These are phyloP conservation scores for Eutrema salsugineum DNA, from an alignment of 441 rosid species.

Conservation along the genomic window DNA sequence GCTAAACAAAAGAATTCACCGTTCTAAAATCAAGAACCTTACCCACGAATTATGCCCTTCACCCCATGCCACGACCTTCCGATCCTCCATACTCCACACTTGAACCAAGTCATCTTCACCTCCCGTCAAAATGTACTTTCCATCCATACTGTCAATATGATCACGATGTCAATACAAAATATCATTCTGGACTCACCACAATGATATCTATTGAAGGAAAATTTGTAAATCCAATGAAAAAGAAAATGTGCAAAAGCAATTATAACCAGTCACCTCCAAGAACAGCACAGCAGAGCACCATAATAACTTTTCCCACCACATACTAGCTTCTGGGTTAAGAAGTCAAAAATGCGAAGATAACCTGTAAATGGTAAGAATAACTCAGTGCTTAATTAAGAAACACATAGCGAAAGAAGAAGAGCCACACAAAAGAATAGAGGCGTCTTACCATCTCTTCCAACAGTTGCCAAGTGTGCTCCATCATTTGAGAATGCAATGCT, in stretches of 20 bases:
- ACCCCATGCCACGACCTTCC: slow-evolving; percentile 98
- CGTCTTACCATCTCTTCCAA: slow-evolving; percentile 94
- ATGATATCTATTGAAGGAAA: not conserved
- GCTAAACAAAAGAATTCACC: not conserved
- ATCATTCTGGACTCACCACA: not conserved
- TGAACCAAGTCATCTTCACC: slow-evolving; percentile 99
- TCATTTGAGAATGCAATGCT: slow-evolving; percentile 84
- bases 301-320: slow-evolving; percentile 97
- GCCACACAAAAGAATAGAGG: not conserved
- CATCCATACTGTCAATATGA: slow-evolving; percentile 71
- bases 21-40: slow-evolving; percentile 27
- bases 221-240: not conserved
- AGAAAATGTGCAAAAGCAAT: not conserved
- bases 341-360: slow-evolving; percentile 80
- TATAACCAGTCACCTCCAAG: slow-evolving; percentile 73
- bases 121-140: slow-evolving; percentile 91
- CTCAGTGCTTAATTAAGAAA: slow-evolving; percentile 8
- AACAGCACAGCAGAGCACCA: slow-evolving; percentile 87
- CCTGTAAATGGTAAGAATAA: slow-evolving; percentile 44
- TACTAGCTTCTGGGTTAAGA: slow-evolving; percentile 71
- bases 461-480: slow-evolving; percentile 78
- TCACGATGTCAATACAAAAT: slow-evolving; percentile 17
- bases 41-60: slow-evolving; percentile 99
- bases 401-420: slow-evolving; percentile 2
- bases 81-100: slow-evolving; percentile 98